Base-by-base conservation (phyloP, 768 basidiomycete species). In the Boletus vinaceobasis region DNA sequence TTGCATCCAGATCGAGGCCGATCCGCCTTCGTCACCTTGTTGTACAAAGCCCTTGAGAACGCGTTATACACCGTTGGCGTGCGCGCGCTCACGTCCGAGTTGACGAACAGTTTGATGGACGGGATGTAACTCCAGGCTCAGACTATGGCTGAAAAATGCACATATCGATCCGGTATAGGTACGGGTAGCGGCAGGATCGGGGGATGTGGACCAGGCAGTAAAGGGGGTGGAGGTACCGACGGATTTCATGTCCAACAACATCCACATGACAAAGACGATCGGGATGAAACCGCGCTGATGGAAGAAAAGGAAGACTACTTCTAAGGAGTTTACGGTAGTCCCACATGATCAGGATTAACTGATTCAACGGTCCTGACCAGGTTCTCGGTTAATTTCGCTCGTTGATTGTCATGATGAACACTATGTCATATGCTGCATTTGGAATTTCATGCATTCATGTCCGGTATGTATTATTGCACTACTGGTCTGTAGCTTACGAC, bases 21-120 rank as follows among this genome's bases (percentile, higher is more conserved):
- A 92, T 65, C 66, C 87, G 0, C 87, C 87, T 90, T 90, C 75
- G 79, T 92, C 37, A 81, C 85, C 0, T 90, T 88, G 2, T 23
- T 23, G 23, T 23, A 23, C 23, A 23, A 23, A 23, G 23, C 23
- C 23, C 23, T 74, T 91, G 9, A 77, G 51, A 86, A 89, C 62
- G 76, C 79, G 14, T 52, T 88, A 13, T 77, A 77, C 31, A 78
- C 88, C 32, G 71, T 88, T 23, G 23, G 23, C 23, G 23, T 4
- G 23, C 23, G 4, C 23, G 2, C 23, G 23, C 23, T 23, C 23
- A 23, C 23, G 23, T 23, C 23, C 23, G 23, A 23, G 23, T 23
- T 23, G 23, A 23, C 23, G 23, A 23, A 23, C 23, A 23, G 76
- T 2, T 65, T 90, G 11, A 71, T 88, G 27, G 84, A 87, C 52